phyloP scores from a whole-genome alignment of 768 basidiomycete genomes.

The Panaeolus papilionaceus region DNA sequence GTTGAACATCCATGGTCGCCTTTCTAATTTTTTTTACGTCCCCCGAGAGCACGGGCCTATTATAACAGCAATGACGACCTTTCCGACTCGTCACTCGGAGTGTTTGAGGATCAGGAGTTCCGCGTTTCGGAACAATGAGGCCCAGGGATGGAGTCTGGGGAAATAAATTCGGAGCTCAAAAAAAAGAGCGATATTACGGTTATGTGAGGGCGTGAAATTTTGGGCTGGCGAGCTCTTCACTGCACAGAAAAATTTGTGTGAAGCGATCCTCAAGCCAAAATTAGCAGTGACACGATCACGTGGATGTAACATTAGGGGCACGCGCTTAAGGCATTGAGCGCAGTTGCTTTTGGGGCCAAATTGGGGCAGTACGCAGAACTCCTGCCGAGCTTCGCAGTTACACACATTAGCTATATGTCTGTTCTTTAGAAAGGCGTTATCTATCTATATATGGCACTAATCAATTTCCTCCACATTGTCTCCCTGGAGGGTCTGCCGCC shows the following conservation, averaged over 20 bases:
- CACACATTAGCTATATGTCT: too few species aligned
- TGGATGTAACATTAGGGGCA: neutral
- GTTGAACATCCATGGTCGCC: neutral
- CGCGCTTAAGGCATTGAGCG: neutral
- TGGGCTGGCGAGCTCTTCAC: neutral
- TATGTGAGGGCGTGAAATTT: conserved; percentile 6
- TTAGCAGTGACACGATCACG: conserved; percentile 1
- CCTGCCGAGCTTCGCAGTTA: too few species aligned
- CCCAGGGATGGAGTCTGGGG: neutral
- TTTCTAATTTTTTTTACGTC: neutral
- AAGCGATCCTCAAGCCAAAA: neutral
- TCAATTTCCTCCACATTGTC: too few species aligned
- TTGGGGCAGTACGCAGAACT: too few species aligned
- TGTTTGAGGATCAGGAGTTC: conserved; percentile 1
- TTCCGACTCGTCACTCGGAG: neutral
- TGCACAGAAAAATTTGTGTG: neutral
- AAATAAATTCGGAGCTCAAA: neutral
- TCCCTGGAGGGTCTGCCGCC: too few species aligned
- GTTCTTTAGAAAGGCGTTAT: too few species aligned
- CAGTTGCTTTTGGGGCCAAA: neutral
- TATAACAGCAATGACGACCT: neutral
- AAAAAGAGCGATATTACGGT: neutral
- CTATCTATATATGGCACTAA: too few species aligned
- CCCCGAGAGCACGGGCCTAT: neutral
- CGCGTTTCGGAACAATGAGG: conserved; percentile 8